Evolutionary conservation across 257 asterid genomes (phyloP), one percentile per base, ranked within the genome.

Genomic region (Fraxinus cuspidata): DNA sequence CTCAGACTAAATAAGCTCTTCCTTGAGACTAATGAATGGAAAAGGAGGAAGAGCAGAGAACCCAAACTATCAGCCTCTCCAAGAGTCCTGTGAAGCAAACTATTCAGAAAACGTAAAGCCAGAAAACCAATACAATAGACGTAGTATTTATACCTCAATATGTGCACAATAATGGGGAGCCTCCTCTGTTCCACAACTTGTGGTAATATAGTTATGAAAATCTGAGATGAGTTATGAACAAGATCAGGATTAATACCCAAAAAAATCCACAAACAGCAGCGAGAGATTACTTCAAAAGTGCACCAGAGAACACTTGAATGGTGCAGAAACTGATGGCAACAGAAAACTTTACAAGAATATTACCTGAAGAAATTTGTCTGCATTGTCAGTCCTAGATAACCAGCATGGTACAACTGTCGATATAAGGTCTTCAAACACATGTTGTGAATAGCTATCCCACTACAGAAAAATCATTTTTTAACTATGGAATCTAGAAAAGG

Each of bases 371-470:
- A 95, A 78, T 69, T 90, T 84, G 18, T 88, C 96, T 47, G 80
- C 42, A 67, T 88, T 80, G 76, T 85, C 83, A 63, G 89, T 86
- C 85, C 83, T 81, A 71, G 94, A 90, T 75, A 93, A 79, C 97
- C 98, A 95, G 85, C 94, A 88, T 2, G 99, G 99, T 77, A 95
- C 83, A 74, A 93, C 83, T 21, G 92, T 89, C 78, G 98, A 92
- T 85, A 92, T 85, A 76, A 95, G 97, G 80, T 88, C 91, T 81
- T 95, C 98, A 81, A 88, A 95, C 68, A 93, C 96, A 47, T 84
- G 85, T 80, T 88, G 94, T 5, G 96, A 93, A 86, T 89, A 82
- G 87, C 88, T 84, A 87, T 95, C 98, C 98, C 96, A 93, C 99
- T 95, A 83, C 58, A 89, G 58, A 80, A 64, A 72, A 70, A 79